Base-by-base conservation (phyloP, 1,284 basidiomycete species). In the Naganishia sp. region DNA sequence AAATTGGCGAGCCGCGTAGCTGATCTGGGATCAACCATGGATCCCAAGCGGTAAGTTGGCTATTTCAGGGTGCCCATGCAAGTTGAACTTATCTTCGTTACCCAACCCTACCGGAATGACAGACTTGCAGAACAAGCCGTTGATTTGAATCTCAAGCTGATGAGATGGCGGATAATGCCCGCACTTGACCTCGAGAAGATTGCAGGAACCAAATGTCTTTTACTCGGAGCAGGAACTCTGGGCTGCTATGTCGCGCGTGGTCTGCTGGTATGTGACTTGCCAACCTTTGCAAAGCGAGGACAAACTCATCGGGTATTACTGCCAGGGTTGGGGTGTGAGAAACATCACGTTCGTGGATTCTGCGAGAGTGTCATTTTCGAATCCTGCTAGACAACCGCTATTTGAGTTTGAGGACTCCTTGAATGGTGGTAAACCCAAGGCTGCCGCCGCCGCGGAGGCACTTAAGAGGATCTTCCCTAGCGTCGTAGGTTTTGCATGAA, bases 131-230 rank as follows among this genome's bases (percentile, higher is more conserved):
- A 93, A 71, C 95, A 98, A 78, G 96, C 96, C 0, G 92, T 98
- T 11, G 94, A 97, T 78, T 83, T 99, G 41, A 99, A 99, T 75
- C 82, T 99, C 61, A 98, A 98, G 78, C 85, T 99, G 28, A 98
- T 99, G 95, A 85, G 93, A 35, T 99, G 95, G 95, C 85, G 95
- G 10, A 94, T 99, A 70, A 83, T 99, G 52, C 95, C 96, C 1
- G 82, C 86, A 0, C 86, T 99, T 52, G 85, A 98, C 70, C 84
- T 99, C 7, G 94, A 96, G 60, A 90, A 88, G 77, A 85, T 99
- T 31, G 86, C 91, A 2, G 76, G 77, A 0, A 93, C 92, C 0
- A 85, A 83, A 57, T 96, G 92, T 76, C 82, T 99, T 1, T 81
- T 98, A 1, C 86, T 99, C 0, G 96, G 95, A 4, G 94, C 95